A percentile compares a stretch with the other conserved stretches of the same genome.
Evolutionary conservation across 164 flowering plant species (phyloP).

Genomic region (Tetracentron sinense): DNA sequence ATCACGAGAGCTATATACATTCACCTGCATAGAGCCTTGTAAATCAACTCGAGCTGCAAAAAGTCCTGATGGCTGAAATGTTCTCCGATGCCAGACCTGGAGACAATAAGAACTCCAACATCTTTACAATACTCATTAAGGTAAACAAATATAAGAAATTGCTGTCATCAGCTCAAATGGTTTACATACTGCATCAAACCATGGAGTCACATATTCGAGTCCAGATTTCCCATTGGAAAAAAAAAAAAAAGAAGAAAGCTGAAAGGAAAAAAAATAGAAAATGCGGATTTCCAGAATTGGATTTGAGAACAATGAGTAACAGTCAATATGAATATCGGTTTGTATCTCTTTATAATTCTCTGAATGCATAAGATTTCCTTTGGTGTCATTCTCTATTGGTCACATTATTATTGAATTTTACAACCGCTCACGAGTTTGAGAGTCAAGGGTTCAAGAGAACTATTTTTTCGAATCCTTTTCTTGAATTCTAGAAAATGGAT

Average conservation of each 20-base stretch:
- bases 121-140: not conserved
- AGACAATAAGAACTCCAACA: not conserved
- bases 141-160: not conserved
- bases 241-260: too few species aligned
- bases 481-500: too few species aligned
- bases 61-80: slow-evolving; percentile 93
- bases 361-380: too few species aligned
- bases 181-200: not conserved
- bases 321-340: too few species aligned
- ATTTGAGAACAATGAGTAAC: too few species aligned
- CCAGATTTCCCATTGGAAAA: not conserved
- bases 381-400: too few species aligned
- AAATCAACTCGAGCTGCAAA: slow-evolving; percentile 97
- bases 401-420: not conserved
- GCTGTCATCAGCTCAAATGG: not conserved
- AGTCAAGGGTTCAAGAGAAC: too few species aligned
- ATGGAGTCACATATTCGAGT: not conserved
- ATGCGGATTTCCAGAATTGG: not conserved
- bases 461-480: too few species aligned
- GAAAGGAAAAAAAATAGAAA: too few species aligned
- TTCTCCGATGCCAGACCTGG: slow-evolving; percentile 94
- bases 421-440: not conserved
- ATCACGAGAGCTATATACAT: slow-evolving; percentile 18
- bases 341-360: too few species aligned
- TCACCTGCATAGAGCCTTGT: slow-evolving; percentile 81